These are phyloP conservation scores for Candida bentonensis DNA, from an alignment of 805 yeast genomes.

Conservation along the genomic window DNA sequence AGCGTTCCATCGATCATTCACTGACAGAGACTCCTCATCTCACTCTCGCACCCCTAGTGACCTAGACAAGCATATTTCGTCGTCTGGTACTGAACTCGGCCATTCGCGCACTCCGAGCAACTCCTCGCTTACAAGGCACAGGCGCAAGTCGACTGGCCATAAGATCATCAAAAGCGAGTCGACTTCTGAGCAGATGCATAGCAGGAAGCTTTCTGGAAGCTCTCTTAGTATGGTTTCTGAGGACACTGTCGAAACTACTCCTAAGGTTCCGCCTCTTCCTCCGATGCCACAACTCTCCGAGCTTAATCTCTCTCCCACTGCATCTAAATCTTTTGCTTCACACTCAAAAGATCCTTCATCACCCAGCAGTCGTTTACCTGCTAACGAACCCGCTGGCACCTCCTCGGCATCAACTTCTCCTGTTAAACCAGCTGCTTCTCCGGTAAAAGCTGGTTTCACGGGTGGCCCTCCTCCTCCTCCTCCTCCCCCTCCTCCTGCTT, in stretches of 20 bases:
- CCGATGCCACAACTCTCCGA: conserved; percentile 10
- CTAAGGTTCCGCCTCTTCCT: conserved; percentile 15
- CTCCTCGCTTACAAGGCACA: neutral
- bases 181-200: neutral
- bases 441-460: conserved; percentile 5
- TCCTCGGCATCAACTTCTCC: conserved; percentile 20
- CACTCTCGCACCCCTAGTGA: neutral
- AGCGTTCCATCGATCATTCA: neutral
- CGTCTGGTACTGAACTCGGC: neutral
- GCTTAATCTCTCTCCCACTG: neutral
- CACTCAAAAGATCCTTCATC: neutral
- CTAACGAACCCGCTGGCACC: neutral
- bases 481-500: conserved; percentile 10
- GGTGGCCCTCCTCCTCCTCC: conserved; percentile 18
- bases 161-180: neutral
- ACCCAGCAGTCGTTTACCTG: neutral
- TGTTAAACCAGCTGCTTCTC: conserved; percentile 10
- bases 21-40: neutral
- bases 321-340: neutral
- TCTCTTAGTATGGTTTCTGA: neutral
- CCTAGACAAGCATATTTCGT: neutral
- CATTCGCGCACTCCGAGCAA: neutral
- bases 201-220: neutral
- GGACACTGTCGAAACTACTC: neutral
- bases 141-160: neutral